phyloP scores from a whole-genome alignment of 208 protist genomes.

The Phytomonas sp. region DNA sequence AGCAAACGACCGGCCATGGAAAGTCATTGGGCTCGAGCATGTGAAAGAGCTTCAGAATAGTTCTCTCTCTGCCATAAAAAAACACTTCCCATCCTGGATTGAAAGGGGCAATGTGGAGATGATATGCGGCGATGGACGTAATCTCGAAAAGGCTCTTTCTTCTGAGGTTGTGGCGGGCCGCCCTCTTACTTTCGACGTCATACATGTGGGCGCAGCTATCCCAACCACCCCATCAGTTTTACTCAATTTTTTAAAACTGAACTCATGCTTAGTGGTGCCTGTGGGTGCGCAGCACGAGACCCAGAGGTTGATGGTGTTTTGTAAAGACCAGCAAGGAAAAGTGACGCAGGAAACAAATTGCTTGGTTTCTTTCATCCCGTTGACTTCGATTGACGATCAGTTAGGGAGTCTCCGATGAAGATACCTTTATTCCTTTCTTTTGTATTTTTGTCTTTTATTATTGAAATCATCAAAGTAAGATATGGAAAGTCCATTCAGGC shows the following conservation, averaged over 20 bases:
- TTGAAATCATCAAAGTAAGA: neutral
- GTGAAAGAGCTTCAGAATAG: slow-evolving; percentile 40
- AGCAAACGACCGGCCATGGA: slow-evolving; percentile 15
- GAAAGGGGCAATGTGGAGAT: slow-evolving; percentile 29
- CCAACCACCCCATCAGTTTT: slow-evolving; percentile 32
- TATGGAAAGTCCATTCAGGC: neutral
- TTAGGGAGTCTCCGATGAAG: slow-evolving; percentile 7
- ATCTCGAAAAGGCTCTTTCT: slow-evolving; percentile 17
- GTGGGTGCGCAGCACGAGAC: slow-evolving; percentile 40
- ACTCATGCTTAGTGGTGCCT: slow-evolving; percentile 66
- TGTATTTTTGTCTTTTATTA: neutral
- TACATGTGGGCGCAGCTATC: slow-evolving; percentile 82
- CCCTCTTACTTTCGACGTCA: slow-evolving; percentile 49
- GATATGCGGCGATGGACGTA: slow-evolving; percentile 60
- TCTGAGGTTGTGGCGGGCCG: slow-evolving; percentile 10
- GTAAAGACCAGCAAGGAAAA: slow-evolving; percentile 41
- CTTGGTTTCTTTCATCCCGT: slow-evolving; percentile 67
- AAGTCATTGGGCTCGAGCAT: slow-evolving; percentile 78
- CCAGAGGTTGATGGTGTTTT: slow-evolving; percentile 63
- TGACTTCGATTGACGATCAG: slow-evolving; percentile 60
- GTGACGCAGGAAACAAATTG: slow-evolving; percentile 25
- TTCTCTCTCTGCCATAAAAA: slow-evolving; percentile 25
- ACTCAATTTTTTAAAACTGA: slow-evolving; percentile 31
- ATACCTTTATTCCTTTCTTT: slow-evolving; percentile 8
- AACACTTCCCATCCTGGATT: slow-evolving; percentile 39